Evolutionary conservation across 1,139 yeast species (phyloP).

Genomic region (Protomyces macrosporus): DNA sequence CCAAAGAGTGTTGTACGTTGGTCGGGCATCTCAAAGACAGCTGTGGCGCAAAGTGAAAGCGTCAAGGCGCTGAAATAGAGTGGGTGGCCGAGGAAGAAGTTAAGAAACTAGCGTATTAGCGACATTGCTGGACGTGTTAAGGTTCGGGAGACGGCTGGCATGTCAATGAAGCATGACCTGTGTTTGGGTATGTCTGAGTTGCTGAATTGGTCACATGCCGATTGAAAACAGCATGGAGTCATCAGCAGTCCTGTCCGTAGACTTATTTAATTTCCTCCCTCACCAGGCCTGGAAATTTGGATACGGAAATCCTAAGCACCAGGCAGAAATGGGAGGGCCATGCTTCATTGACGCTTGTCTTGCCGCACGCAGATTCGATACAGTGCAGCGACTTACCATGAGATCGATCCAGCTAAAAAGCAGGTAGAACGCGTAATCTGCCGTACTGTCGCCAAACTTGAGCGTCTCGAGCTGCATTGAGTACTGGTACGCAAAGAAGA

Average conservation of each 20-base stretch:
- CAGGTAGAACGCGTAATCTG: conserved; percentile 38
- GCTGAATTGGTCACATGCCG: conserved; percentile 28
- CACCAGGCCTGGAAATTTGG: conserved; percentile 37
- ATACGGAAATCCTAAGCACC: conserved; percentile 19
- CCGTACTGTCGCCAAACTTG: conserved; percentile 36
- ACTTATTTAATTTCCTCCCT: conserved; percentile 39
- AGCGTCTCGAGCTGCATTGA: conserved; percentile 37
- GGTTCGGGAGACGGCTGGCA: conserved; percentile 31
- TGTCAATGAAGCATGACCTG: conserved; percentile 24
- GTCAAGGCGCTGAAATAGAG: conserved; percentile 25
- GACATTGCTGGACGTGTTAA: neutral
- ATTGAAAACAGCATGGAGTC: conserved; percentile 34
- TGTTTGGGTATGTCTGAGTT: conserved; percentile 33
- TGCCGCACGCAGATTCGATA: neutral
- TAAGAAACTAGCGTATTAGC: conserved; percentile 25
- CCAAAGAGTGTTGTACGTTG: conserved; percentile 36
- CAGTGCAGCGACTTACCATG: conserved; percentile 35
- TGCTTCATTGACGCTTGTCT: neutral
- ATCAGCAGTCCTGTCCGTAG: conserved; percentile 29
- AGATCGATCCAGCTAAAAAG: conserved; percentile 36
- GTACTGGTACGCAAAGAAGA: conserved; percentile 37
- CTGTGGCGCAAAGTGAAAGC: conserved; percentile 33
- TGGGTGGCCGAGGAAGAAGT: conserved; percentile 1
- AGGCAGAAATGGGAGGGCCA: conserved; percentile 17
- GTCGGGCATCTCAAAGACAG: conserved; percentile 34